Evolutionary conservation across 768 basidiomycete species (phyloP).

Genomic region (Collybiopsis confluens): DNA sequence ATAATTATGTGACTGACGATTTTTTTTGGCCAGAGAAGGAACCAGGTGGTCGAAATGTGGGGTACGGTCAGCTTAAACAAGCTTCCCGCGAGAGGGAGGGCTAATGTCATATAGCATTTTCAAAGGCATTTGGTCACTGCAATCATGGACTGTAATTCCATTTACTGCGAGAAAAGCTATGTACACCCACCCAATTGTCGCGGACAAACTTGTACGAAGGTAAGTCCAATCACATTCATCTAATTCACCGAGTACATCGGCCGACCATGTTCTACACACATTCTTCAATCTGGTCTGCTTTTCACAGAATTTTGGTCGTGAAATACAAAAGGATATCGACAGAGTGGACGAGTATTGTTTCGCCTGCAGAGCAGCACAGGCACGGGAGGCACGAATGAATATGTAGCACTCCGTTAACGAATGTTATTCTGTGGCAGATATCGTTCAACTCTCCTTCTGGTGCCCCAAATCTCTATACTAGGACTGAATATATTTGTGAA

Average conservation of each 20-base stretch:
- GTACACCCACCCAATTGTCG: slow-evolving; percentile 56
- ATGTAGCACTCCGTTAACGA: too few relatives aligned
- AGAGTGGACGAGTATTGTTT: slow-evolving; percentile 68
- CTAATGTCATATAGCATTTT: slow-evolving; percentile 53
- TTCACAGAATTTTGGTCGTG: slow-evolving; percentile 58
- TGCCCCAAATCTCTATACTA: too few relatives aligned
- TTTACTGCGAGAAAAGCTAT: slow-evolving; percentile 59
- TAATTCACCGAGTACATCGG: neutral
- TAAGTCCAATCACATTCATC: slow-evolving; percentile 28
- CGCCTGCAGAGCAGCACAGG: slow-evolving; percentile 57
- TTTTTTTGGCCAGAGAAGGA: slow-evolving; percentile 58
- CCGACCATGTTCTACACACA: neutral
- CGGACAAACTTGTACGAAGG: slow-evolving; percentile 50
- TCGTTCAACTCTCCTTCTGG: too few relatives aligned
- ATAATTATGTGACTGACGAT: slow-evolving; percentile 10
- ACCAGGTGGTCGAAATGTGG: slow-evolving; percentile 72
- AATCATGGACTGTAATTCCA: slow-evolving; percentile 70
- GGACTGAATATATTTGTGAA: too few relatives aligned
- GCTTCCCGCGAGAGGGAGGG: neutral
- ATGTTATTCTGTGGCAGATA: too few relatives aligned
- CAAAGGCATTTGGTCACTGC: slow-evolving; percentile 72
- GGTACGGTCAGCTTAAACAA: slow-evolving; percentile 31
- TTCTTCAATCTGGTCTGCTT: slow-evolving; percentile 7
- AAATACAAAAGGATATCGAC: slow-evolving; percentile 68
- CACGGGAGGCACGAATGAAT: slow-evolving; percentile 17